Percentiles rank a stretch among this genome's conserved stretches.
phyloP scores from a whole-genome alignment of 1,284 basidiomycete species.

The Coniferiporia weirii region DNA sequence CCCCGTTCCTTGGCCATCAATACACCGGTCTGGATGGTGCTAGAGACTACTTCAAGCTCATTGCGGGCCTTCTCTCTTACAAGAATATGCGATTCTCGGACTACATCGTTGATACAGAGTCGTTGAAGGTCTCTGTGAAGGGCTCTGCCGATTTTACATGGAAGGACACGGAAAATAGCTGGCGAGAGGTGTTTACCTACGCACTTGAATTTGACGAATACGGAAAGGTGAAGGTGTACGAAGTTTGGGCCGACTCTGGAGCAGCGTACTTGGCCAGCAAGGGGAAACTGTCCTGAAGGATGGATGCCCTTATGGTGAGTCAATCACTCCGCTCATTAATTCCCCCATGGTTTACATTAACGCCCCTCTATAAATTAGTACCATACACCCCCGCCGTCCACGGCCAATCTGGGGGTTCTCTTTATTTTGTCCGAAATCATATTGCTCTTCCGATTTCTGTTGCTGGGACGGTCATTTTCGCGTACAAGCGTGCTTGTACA shows the following conservation, averaged over 20 bases:
- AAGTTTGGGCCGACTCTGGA: slow-evolving; percentile 66
- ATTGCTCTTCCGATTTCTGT: slow-evolving; percentile 6
- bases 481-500: slow-evolving; percentile 2
- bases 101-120: slow-evolving; percentile 38
- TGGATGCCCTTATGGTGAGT: not conserved
- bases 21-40: slow-evolving; percentile 44
- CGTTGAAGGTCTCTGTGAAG: slow-evolving; percentile 46
- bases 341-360: not conserved
- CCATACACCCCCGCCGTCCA: not conserved
- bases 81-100: slow-evolving; percentile 37
- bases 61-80: slow-evolving; percentile 41
- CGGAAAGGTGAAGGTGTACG: slow-evolving; percentile 48
- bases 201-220: slow-evolving; percentile 56
- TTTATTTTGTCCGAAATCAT: not conserved
- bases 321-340: no score
- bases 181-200: slow-evolving; percentile 62
- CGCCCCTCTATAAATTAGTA: not conserved
- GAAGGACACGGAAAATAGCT: slow-evolving; percentile 44
- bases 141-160: slow-evolving; percentile 54
- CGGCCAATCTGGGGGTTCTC: not conserved
- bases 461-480: not conserved
- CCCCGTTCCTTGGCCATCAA: slow-evolving; percentile 52
- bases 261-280: slow-evolving; percentile 54
- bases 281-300: slow-evolving; percentile 34
- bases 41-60: slow-evolving; percentile 44